A percentile compares a stretch with the other conserved stretches of the same genome.
These are phyloP conservation scores for Plectranthus barbatus DNA, from an alignment of 257 asterid species.

Conservation along the genomic window DNA sequence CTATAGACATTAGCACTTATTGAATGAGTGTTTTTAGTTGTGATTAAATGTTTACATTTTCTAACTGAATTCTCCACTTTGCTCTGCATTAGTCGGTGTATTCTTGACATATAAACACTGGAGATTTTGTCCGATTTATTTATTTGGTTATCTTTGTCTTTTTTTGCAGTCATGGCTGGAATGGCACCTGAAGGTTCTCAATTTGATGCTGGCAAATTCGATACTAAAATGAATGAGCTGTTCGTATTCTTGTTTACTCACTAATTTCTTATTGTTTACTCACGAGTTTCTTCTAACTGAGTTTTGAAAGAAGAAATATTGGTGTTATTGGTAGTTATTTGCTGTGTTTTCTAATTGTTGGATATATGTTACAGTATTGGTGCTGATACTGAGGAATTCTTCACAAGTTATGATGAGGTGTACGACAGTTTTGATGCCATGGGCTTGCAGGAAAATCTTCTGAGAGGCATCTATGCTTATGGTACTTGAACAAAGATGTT, in stretches of 20 bases:
- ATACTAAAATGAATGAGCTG: constrained; percentile 51
- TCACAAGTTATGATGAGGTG: constrained; percentile 51
- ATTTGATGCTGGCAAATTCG: constrained; percentile 43
- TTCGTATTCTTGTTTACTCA: constrained; percentile 12
- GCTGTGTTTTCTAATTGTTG: not conserved
- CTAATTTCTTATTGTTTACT: not conserved
- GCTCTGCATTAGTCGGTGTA: not conserved
- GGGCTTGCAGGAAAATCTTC: constrained; percentile 54
- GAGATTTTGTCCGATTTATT: not conserved
- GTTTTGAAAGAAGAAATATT: not conserved
- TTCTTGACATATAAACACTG: not conserved
- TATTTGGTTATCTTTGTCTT: not conserved
- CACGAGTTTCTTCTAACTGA: not conserved
- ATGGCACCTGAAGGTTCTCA: constrained; percentile 52
- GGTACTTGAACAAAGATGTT: constrained; percentile 22
- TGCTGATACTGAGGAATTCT: constrained; percentile 40
- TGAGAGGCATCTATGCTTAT: constrained; percentile 57
- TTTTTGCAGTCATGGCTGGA: constrained; percentile 49
- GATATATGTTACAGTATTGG: constrained; percentile 32
- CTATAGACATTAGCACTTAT: not conserved
- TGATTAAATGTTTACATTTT: not conserved
- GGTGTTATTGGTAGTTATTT: not conserved
- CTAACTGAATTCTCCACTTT: not conserved
- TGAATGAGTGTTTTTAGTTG: not conserved
- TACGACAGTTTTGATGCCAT: constrained; percentile 45